Conservation (phyloP, 1,139 yeast species). For the Protomyces lactucae-debilis region DNA sequence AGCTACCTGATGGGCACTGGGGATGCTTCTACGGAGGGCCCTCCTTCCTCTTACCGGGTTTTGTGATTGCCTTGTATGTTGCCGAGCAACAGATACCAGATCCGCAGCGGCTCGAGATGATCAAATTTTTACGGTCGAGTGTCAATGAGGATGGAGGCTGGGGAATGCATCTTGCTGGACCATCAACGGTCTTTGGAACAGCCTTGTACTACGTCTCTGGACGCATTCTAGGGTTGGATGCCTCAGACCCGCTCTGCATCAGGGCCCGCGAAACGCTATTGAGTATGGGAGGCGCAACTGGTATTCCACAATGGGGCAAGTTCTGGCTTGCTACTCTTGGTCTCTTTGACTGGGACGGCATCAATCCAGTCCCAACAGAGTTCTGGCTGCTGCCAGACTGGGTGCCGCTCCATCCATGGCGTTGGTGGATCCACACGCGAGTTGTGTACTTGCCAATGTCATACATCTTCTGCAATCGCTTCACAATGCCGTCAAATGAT, state of each 20-base stretch:
- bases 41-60: conserved; percentile 93
- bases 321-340: conserved; percentile 78
- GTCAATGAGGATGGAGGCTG: conserved; percentile 99
- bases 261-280: conserved; percentile 70
- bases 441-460: conserved; percentile 88
- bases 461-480: conserved; percentile 58
- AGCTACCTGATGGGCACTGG: conserved; percentile 69
- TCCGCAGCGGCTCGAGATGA: conserved; percentile 61
- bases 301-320: conserved; percentile 97
- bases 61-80: conserved; percentile 68
- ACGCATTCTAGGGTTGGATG: conserved; percentile 68
- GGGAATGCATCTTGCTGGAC: conserved; percentile 91
- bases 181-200: conserved; percentile 93
- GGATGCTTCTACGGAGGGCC: conserved; percentile 97
- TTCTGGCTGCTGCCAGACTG: conserved; percentile 81
- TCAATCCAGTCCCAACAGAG: conserved; percentile 97
- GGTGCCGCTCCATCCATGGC: conserved; percentile 83
- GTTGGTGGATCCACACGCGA: conserved; percentile 99
- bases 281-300: conserved; percentile 68
- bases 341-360: conserved; percentile 91
- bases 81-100: conserved; percentile 65
- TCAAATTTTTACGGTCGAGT: conserved; percentile 53
- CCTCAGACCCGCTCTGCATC: conserved; percentile 71
- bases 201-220: conserved; percentile 74
- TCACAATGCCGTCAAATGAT: conserved; percentile 56